These are phyloP conservation scores for Aspergillus aculeatinus DNA, from an alignment of 2,329 filamentous ascomycete species.

Conservation along the genomic window DNA sequence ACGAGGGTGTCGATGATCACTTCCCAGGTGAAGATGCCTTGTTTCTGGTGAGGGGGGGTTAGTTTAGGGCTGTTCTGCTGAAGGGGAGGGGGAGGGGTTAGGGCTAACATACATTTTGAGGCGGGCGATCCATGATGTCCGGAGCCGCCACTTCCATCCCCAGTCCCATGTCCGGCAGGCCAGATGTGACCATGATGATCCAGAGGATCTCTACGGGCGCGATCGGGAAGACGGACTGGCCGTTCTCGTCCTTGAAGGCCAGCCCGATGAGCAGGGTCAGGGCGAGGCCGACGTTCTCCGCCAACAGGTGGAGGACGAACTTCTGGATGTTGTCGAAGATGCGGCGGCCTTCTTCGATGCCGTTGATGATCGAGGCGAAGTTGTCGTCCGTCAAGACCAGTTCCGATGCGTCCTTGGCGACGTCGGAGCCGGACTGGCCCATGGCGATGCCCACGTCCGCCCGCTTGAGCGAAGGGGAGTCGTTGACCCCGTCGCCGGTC, in stretches of 20 bases:
- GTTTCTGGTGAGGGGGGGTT: conserved; percentile 39
- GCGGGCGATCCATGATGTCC: conserved; percentile 77
- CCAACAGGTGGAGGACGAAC: conserved; percentile 76
- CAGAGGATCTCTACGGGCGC: conserved; percentile 84
- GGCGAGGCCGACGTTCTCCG: conserved; percentile 81
- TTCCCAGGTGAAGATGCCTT: conserved; percentile 74
- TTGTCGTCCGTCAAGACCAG: conserved; percentile 77
- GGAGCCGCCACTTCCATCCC: conserved; percentile 73
- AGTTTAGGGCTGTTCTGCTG: too few relatives aligned
- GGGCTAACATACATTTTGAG: conserved; percentile 54
- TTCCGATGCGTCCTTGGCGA: conserved; percentile 69
- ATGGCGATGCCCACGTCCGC: conserved; percentile 88
- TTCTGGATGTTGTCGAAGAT: conserved; percentile 92
- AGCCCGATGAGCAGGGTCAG: conserved; percentile 78
- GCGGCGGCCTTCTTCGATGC: conserved; percentile 77
- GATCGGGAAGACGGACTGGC: conserved; percentile 80
- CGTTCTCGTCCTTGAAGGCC: conserved; percentile 69
- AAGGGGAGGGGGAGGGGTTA: not conserved
- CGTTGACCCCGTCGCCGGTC: conserved; percentile 88
- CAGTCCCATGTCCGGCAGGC: conserved; percentile 82
- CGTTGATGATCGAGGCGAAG: conserved; percentile 81
- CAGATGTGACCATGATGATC: conserved; percentile 92
- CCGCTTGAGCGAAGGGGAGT: conserved; percentile 75
- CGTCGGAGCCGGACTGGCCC: conserved; percentile 77
- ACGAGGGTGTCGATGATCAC: conserved; percentile 76